These are phyloP conservation scores for Podospora bellae-mahoneyi DNA, from an alignment of 495 filamentous ascomycete species.

Conservation along the genomic window DNA sequence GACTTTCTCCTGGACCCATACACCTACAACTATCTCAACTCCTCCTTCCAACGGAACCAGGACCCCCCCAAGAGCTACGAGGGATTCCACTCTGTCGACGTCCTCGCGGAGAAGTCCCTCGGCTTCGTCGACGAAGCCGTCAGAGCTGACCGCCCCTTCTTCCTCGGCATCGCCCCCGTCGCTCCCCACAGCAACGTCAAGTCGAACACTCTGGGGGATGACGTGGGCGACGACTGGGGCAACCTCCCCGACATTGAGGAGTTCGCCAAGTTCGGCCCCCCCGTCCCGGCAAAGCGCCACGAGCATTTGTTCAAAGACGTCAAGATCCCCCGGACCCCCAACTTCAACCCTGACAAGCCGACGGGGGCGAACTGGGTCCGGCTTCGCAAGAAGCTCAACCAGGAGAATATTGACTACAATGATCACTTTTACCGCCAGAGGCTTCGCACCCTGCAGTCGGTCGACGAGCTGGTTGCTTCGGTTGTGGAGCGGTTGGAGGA, in stretches of 20 bases:
- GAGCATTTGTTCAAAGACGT: conserved; percentile 47
- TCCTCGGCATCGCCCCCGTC: conserved; percentile 62
- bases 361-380: conserved; percentile 63
- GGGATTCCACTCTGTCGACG: conserved; percentile 58
- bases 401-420: conserved; percentile 58
- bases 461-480: conserved; percentile 66
- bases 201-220: background rate
- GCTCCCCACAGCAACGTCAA: conserved; percentile 61
- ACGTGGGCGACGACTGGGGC: conserved; percentile 2
- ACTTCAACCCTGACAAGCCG: conserved; percentile 53
- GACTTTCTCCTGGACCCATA: conserved; percentile 70
- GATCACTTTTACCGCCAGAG: conserved; percentile 66
- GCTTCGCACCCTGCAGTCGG: conserved; percentile 60
- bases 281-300: conserved; percentile 50
- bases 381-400: conserved; percentile 48
- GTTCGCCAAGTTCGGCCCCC: conserved; percentile 43
- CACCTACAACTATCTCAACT: conserved; percentile 69
- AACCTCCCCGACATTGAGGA: conserved; percentile 18
- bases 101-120: conserved; percentile 59
- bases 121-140: conserved; percentile 63
- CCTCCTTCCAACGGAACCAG: conserved; percentile 61
- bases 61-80: conserved; percentile 56
- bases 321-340: conserved; percentile 48
- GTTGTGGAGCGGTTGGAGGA: conserved; percentile 52
- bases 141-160: conserved; percentile 53